Base-by-base conservation (phyloP, 2,329 filamentous ascomycete genomes). In the Diaporthe helianthi region DNA sequence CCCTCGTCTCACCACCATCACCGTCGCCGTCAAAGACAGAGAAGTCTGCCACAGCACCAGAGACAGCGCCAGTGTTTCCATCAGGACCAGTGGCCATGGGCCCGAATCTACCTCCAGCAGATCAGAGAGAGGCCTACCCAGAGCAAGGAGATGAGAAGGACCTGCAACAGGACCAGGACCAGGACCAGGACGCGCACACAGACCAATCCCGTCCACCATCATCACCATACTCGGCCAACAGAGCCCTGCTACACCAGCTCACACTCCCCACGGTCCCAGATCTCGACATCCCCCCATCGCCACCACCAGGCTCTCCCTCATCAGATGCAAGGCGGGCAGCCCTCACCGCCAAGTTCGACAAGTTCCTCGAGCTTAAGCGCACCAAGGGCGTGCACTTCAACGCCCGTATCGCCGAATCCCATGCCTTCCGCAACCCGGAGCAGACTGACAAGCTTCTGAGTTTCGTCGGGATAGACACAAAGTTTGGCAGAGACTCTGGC, bases 331-430 rank as follows among this genome's bases (percentile, higher is more conserved):
- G 41, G 33, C 79, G 73, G 3, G 73, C 71, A 7, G 74, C 76
- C 1, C 80, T 89, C 15, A 90, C 86, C 63, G 85, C 86, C 73
- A 94, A 93, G 74, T 91, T 95, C 74, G 85, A 88, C 72, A 88
- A 89, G 70, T 95, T 96, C 73, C 85, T 95, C 0, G 84, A 88
- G 54, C 84, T 95, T n/a, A 96, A 96, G 81, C 75, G 76, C 46
- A 89, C 88, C 75, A 88, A 90, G 72, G 90, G 90, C 5, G 84
- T 90, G 19, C 93, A 96, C 79, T 95, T 95, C 83, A 94, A 96
- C 78, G 84, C 89, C 74, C 90, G 91, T 71, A 82, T 96, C 10
- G 87, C 91, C 44, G 84, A 85, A 69, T 92, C 90, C 0, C 80
- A 86, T 0, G 88, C 91, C 9, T 81, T 94, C 69, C 87, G 87